phyloP scores from a whole-genome alignment of 2,329 filamentous ascomycete species.

The Aspergillus uvarum region DNA sequence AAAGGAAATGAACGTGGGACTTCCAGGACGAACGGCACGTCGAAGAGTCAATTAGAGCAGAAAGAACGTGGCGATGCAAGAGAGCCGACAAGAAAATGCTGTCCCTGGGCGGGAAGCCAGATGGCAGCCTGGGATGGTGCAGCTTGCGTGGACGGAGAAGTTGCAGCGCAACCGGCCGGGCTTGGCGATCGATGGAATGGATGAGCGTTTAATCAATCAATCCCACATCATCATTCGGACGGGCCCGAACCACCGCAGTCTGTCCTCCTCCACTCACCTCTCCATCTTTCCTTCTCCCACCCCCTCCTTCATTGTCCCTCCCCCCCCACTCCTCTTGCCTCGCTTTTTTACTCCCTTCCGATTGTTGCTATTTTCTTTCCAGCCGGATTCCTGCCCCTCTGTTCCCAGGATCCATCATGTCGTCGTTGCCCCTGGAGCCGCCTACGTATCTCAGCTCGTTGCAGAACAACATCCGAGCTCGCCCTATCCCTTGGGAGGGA shows the following conservation, averaged over 20 bases:
- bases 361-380: conserved; percentile 10
- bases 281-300: neutral
- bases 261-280: neutral
- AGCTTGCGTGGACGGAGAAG: conserved; percentile 23
- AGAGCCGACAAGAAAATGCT: conserved; percentile 1
- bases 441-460: conserved; percentile 84
- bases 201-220: neutral
- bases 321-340: conserved; percentile 5
- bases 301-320: conserved; percentile 10
- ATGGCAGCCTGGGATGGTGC: neutral
- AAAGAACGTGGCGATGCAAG: neutral
- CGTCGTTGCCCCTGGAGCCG: conserved; percentile 81
- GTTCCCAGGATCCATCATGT: conserved; percentile 16
- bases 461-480: conserved; percentile 94
- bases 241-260: neutral
- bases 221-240: conserved; percentile 6
- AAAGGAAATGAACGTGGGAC: conserved; percentile 13
- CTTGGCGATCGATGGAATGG: conserved; percentile 15
- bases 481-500: conserved; percentile 97
- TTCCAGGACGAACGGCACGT: neutral
- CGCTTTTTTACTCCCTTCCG: conserved; percentile 7
- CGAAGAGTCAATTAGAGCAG: conserved; percentile 9
- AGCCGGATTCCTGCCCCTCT: conserved; percentile 12
- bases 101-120: neutral
- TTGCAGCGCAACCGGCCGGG: conserved; percentile 12